Evolutionary conservation across 352 stramenopile species (phyloP), one percentile per base, ranked within the genome.

Genomic region (Pseudoperonospora humuli): DNA sequence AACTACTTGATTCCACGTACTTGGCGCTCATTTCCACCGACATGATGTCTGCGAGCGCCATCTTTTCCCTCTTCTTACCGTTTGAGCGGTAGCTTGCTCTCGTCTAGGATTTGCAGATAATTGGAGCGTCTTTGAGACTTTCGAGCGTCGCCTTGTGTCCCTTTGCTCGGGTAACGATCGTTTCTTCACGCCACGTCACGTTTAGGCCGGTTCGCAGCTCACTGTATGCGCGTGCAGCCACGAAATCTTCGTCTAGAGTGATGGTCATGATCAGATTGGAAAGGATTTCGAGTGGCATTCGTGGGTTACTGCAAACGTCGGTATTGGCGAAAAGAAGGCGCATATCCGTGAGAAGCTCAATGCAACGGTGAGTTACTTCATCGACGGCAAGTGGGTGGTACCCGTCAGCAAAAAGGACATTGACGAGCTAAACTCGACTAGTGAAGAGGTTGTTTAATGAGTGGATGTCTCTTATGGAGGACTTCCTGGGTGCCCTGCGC

Each of bases 1-100:
- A 89, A 40, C 76, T 89, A 54, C 76, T 89, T 2, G 74, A 86
- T 53, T 78, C 70, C 50, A 83, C 67, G 51, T 86, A 86, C 51
- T 89, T 86, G 41, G 64, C 66, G 50, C 70, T 75, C 57, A 74
- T 75, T 42, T 75, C 74, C 57, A 85, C 68, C 35, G 73, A 69
- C 69, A 88, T 83, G 39, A 88, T 70, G 57, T 88, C 76, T 3
- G 51, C 64, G 15, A 86, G 61, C 67, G 76, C 69, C 76, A 89
- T 89, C 17, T 52, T 50, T 11, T 35, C n/a, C 36, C 1, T 50
- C 39, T 35, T 33, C 18, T 19, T 31, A 19, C 18, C 13, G 10
- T 1, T n/a, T 23, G 10, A 5, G 18, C 10, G 23, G 31, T 18
- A 14, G 34, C 7, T 19, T 48, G 26, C 14, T 32, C 18, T n/a